Evolutionary conservation across 495 filamentous ascomycete species (phyloP), one percentile per base, ranked within the genome.

Genomic region (Viridothelium virens): DNA sequence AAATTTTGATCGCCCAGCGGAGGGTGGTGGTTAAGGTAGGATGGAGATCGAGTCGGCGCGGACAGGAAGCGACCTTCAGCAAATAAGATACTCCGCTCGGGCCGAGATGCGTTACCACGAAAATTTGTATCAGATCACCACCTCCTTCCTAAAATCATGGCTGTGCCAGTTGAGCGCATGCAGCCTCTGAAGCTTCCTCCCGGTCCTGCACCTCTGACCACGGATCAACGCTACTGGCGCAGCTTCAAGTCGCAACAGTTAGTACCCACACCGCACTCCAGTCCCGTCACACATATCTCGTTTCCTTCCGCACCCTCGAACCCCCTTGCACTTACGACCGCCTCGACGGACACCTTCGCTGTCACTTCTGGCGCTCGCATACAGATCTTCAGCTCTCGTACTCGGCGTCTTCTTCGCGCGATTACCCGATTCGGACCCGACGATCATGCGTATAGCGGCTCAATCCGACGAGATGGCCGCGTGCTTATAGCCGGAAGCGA

Each of bases 221-320:
- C 92, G 56, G 94, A 99, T 79, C 92, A 97, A 77, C 83, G 86
- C 70, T 97, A 97, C 81, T 99, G 94, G 91, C 86, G 86, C 69
- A 87, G 87, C 44, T 98, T 98, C 82, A 89, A 87, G 76, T 93
- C 92, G 56, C 88, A 91, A 39, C 86, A 92, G 59, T 83, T 90
- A 38, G 85, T 97, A 56, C 90, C 93, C 9, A 93, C 94, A 46
- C 89, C 89, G 56, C 87, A 91, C 68, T 88, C 90, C 74, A 87
- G 85, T 72, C 88, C 91, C 64, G 83, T 98, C 71, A 96, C 91
- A 38, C 84, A 91, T 73, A 95, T 98, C 75, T 91, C 91, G 61
- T 88, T 87, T 74, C 91, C 93, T 75, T 18, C 79, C 82, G 0
- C 80, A 80, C 63, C 59, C 81, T 67, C 76, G 74, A 70, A 83